Evolutionary conservation across 2,329 filamentous ascomycete genomes (phyloP).

Genomic region (Waltergamsia citrina): DNA sequence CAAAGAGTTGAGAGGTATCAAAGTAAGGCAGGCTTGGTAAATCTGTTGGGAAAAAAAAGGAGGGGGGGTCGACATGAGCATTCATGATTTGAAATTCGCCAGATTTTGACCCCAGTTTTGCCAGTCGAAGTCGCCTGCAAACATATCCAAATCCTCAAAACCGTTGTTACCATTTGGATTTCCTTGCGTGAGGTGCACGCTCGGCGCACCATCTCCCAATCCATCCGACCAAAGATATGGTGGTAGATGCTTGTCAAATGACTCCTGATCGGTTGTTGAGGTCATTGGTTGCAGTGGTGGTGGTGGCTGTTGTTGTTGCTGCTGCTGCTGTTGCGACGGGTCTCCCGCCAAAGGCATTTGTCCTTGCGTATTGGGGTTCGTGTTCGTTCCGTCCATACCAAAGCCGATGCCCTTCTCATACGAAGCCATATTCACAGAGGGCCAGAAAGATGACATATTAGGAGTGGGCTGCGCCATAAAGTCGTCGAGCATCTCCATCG

Average conservation of each 20-base stretch:
- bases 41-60: no score
- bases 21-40: no score
- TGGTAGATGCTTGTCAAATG: constrained; percentile 23
- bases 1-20: no score
- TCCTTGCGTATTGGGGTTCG: not conserved
- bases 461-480: constrained; percentile 27
- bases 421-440: constrained; percentile 7
- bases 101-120: constrained; percentile 33
- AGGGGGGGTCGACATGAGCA: no score
- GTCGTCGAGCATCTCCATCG: constrained; percentile 24
- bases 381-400: not conserved
- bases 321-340: not conserved
- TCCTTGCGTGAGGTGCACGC: no score
- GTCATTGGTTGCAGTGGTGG: constrained; percentile 11
- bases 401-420: not conserved
- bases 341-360: not conserved
- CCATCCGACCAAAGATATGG: constrained; percentile 31
- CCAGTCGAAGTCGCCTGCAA: constrained; percentile 37
- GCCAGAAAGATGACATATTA: constrained; percentile 23
- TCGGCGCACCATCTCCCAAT: no score
- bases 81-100: constrained; percentile 3
- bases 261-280: constrained; percentile 8
- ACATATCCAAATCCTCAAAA: constrained; percentile 21
- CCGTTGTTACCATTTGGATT: not conserved
- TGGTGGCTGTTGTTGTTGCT: constrained; percentile 9